Percentiles rank a stretch among this genome's conserved stretches.
These are phyloP conservation scores for Candida silvicultrix DNA, from an alignment of 805 yeast species.

Conservation along the genomic window DNA sequence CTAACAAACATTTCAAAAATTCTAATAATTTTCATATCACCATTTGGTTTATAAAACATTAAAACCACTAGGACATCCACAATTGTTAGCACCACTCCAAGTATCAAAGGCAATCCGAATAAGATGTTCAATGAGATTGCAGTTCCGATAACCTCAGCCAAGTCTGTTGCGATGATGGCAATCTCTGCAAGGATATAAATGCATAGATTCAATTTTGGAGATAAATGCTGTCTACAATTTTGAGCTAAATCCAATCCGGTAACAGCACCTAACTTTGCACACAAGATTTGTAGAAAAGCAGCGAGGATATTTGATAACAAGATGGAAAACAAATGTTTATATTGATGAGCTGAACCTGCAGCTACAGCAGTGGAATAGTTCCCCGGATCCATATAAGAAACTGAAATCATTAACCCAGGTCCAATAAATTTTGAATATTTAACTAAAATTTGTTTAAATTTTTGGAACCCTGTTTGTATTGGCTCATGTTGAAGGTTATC, in stretches of 20 bases:
- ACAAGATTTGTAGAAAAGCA: constrained; percentile 74
- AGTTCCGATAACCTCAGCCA: constrained; percentile 97
- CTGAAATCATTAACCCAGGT: constrained; percentile 92
- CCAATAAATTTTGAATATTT: constrained; percentile 73
- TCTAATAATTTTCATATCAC: constrained; percentile 71
- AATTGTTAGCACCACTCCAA: constrained; percentile 81
- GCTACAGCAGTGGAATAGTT: constrained; percentile 93
- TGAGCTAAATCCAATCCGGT: constrained; percentile 92
- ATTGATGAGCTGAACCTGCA: constrained; percentile 84
- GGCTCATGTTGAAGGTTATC: background rate
- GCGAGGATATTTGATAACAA: constrained; percentile 81
- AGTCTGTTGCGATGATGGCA: constrained; percentile 91
- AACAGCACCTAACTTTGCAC: constrained; percentile 86
- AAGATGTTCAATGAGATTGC: constrained; percentile 88
- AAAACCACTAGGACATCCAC: constrained; percentile 81
- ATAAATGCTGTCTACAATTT: constrained; percentile 72
- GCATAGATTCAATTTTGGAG: constrained; percentile 49
- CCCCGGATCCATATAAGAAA: constrained; percentile 97
- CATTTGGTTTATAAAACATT: constrained; percentile 81
- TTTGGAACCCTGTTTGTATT: constrained; percentile 1
- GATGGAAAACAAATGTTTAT: constrained; percentile 71
- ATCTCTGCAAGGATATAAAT: constrained; percentile 78
- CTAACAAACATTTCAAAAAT: constrained; percentile 81
- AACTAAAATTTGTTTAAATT: constrained; percentile 16
- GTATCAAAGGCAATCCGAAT: constrained; percentile 69